Evolutionary conservation across 345 rosid species (phyloP), one percentile per base, ranked within the genome.

Genomic region (Pelargonium nanum): DNA sequence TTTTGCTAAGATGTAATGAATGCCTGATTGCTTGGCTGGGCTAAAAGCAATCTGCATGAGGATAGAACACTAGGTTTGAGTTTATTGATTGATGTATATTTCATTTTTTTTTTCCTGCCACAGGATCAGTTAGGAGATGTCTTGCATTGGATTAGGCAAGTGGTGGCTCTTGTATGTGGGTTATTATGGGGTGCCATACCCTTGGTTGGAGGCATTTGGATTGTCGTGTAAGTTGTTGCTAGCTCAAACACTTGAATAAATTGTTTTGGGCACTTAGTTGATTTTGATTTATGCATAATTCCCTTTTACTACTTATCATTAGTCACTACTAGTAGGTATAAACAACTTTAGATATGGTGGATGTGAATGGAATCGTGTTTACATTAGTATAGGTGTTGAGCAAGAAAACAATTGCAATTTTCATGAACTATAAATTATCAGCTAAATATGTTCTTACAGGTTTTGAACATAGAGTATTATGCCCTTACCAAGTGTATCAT

Each of bases 71-170:
- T 12, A 22, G 24, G 21, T 48, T 55, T 55, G 30, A 55, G 22
- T 40, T 24, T 25, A 4, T 24, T 23, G 19, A 13, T 20, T 30
- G 61, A 62, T 53, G 20, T 21, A 52, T 65, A 57, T 44, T 16
- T 23, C 40, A 16, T 24, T 19, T 60, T 34, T 4, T 22, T 61
- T 25, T 50, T 72, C 28, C 54, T 75, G 66, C 61, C 22, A 28
- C 78, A 93, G 97, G 99, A 93, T 80, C 97, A 89, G 80, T 72
- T 93, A 67, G 99, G 99, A 76, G 98, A 93, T 76, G 96, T 80
- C 55, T 75, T 93, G 81, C 99, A 93, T 73, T 93, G 99, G 99
- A 85, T 89, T 68, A 72, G 97, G 59, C 99, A 93, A 78, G 80
- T 71, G 6, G 83, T 85, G 59, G 99, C 90, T 22, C 70, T 93